Evolutionary conservation across 306 rosid species (phyloP), one percentile per base, ranked within the genome.

Genomic region (Fragaria iinumae): DNA sequence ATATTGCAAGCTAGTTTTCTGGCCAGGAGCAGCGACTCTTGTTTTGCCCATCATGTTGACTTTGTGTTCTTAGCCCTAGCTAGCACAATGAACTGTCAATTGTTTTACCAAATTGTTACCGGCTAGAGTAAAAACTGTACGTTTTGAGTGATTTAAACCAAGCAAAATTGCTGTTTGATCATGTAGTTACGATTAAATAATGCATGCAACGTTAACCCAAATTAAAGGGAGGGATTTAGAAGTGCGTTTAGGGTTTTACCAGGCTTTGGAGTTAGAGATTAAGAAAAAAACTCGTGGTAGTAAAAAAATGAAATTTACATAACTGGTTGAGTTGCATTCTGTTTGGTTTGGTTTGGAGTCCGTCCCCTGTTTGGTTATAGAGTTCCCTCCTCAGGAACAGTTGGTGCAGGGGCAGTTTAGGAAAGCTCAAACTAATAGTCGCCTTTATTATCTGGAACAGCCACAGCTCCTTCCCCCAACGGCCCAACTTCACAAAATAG

Each of bases 351-450:
- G 69, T 29, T 64, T 8, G 45, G 20, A 34, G 27, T 25, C 27
- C 27, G 43, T 56, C 49, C 41, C 53, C 55, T 43, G 53, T 60
- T 60, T 27, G 77, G 69, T 45, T 44, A 21, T 59, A 64, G 69
- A 64, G 69, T 43, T 44, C 68, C 62, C 59, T 66, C 52, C 59
- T 66, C 53, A 70, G 69, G 70, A 73, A 73, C 38, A 67, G 49
- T 21, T 25, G 32, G 12, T 27, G 17, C 23, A 74, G 76, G 96
- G 96, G 90, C 5, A 89, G 0, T 87, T 76, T 83, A 21, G 96
- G 70, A 45, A 88, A 39, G 9, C 56, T n/a, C n/a, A n/a, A n/a
- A n/a, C n/a, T n/a, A n/a, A n/a, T 3, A 6, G n/a, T 18, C 11
- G 68, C 4, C 45, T 75, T 65, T 56, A 74, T 29, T 29, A 76